Conservation (phyloP, 2,329 filamentous ascomycete species). For the Pseudocercospora macadamiae region DNA sequence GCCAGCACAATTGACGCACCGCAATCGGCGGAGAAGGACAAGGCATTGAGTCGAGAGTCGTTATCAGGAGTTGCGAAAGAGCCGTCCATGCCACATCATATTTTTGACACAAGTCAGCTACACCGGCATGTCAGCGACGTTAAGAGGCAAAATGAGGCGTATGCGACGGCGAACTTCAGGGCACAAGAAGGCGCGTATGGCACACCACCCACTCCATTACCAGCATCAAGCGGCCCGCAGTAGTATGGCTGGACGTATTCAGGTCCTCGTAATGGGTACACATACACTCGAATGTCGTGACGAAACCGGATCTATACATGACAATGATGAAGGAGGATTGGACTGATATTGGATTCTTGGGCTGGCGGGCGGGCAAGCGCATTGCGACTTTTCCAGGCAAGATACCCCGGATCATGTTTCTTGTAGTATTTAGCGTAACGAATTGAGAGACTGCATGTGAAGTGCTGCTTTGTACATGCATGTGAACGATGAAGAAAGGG, state of each 20-base stretch:
- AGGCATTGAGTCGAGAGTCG: slow-evolving; percentile 16
- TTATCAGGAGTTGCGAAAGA: slow-evolving; percentile 26
- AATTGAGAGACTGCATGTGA: neutral
- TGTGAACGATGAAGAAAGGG: too few relatives aligned
- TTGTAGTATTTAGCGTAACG: slow-evolving; percentile 2
- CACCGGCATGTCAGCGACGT: slow-evolving; percentile 26
- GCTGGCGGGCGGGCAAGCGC: neutral
- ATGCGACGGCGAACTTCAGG: slow-evolving; percentile 30
- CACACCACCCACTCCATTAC: neutral
- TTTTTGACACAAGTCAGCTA: slow-evolving; percentile 33
- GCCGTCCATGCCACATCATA: slow-evolving; percentile 28
- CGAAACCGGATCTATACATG: neutral
- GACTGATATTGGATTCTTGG: neutral
- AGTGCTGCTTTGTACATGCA: too few relatives aligned
- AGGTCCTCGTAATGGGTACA: neutral
- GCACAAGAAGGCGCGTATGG: slow-evolving; percentile 28
- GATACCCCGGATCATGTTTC: neutral
- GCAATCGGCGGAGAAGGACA: slow-evolving; percentile 29
- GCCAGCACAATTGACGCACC: slow-evolving; percentile 41
- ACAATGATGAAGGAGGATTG: neutral
- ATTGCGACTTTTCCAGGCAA: slow-evolving; percentile 1
- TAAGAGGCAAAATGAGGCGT: slow-evolving; percentile 27
- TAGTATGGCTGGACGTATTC: slow-evolving; percentile 3
- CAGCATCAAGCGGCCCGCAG: slow-evolving; percentile 2
- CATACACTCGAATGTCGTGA: neutral